phyloP scores from a whole-genome alignment of 1,284 basidiomycete genomes.

The Thecaphora frezii region DNA sequence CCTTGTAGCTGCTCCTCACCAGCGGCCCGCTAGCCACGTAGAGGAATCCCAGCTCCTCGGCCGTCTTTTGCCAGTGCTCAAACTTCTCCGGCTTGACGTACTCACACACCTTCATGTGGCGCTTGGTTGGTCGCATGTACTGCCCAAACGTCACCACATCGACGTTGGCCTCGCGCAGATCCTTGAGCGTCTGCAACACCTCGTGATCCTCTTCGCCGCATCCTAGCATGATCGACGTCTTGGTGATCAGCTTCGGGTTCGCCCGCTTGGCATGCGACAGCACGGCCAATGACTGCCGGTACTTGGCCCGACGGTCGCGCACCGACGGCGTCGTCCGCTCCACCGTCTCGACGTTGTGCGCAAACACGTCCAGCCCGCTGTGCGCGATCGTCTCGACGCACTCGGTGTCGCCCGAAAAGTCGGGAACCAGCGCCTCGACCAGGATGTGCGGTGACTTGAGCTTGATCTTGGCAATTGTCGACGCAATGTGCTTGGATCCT shows the following conservation, averaged over 20 bases:
- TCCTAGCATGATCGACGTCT: constrained; percentile 98
- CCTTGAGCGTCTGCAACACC: constrained; percentile 78
- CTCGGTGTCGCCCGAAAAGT: constrained; percentile 79
- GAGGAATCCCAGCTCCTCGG: constrained; percentile 90
- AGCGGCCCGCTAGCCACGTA: constrained; percentile 96
- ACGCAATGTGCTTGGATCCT: constrained; percentile 88
- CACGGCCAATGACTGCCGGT: constrained; percentile 83
- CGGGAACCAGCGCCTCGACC: constrained; percentile 93
- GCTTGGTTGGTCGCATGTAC: constrained; percentile 99
- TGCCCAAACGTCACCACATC: constrained; percentile 99
- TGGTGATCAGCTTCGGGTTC: constrained; percentile 83
- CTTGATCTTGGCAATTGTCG: constrained; percentile 92
- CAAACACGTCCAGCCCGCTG: constrained; percentile 94
- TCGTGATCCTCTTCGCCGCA: constrained; percentile 88
- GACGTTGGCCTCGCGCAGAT: constrained; percentile 81
- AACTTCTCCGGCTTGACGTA: constrained; percentile 95
- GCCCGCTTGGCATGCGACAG: constrained; percentile 67
- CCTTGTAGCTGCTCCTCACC: constrained; percentile 96
- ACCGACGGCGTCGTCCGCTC: constrained; percentile 92
- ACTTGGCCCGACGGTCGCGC: constrained; percentile 89
- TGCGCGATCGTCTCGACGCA: constrained; percentile 81
- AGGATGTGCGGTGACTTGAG: constrained; percentile 89
- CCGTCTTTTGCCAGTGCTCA: constrained; percentile 82
- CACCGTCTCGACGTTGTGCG: constrained; percentile 95
- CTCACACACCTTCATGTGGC: constrained; percentile 97